Evolutionary conservation across 2,329 filamentous ascomycete species (phyloP).

Genomic region (Scytalidium sp.): DNA sequence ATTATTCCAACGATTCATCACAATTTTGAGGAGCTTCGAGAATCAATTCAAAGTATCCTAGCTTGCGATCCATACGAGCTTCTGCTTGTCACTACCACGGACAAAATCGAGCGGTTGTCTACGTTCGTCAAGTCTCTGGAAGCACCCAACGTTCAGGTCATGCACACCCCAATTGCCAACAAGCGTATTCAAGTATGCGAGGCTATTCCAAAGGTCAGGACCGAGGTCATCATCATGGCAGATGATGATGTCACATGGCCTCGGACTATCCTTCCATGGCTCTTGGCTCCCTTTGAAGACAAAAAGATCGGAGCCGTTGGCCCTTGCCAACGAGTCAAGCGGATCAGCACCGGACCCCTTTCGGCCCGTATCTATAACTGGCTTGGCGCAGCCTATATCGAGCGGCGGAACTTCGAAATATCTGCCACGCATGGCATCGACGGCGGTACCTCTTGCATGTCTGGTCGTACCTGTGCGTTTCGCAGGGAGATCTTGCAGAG

Average conservation of each 20-base stretch:
- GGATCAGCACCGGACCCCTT: slow-evolving; percentile 57
- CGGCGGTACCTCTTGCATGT: slow-evolving; percentile 95
- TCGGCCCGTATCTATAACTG: slow-evolving; percentile 75
- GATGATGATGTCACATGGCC: slow-evolving; percentile 97
- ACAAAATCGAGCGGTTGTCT: slow-evolving; percentile 68
- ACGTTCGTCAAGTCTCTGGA: slow-evolving; percentile 60
- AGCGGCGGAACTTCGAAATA: slow-evolving; percentile 94
- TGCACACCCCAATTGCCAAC: slow-evolving; percentile 82
- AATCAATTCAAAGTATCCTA: slow-evolving; percentile 76
- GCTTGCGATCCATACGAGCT: slow-evolving; percentile 68
- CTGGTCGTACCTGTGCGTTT: slow-evolving; percentile 89
- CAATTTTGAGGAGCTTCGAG: slow-evolving; percentile 76
- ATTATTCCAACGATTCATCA: slow-evolving; percentile 92
- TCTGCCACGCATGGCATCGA: slow-evolving; percentile 94
- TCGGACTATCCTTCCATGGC: slow-evolving; percentile 80
- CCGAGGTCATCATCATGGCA: slow-evolving; percentile 84
- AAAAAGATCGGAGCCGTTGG: slow-evolving; percentile 82
- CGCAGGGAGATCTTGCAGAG: slow-evolving; percentile 84
- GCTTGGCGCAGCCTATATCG: slow-evolving; percentile 86
- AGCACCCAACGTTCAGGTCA: slow-evolving; percentile 64
- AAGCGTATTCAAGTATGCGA: slow-evolving; percentile 93
- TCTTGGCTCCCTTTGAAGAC: slow-evolving; percentile 89
- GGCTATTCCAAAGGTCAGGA: slow-evolving; percentile 81
- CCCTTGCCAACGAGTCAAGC: slow-evolving; percentile 81
- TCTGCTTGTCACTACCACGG: slow-evolving; percentile 82